Evolutionary conservation across 805 yeast species (phyloP).

Genomic region (Sugiyamaella marilandica): DNA sequence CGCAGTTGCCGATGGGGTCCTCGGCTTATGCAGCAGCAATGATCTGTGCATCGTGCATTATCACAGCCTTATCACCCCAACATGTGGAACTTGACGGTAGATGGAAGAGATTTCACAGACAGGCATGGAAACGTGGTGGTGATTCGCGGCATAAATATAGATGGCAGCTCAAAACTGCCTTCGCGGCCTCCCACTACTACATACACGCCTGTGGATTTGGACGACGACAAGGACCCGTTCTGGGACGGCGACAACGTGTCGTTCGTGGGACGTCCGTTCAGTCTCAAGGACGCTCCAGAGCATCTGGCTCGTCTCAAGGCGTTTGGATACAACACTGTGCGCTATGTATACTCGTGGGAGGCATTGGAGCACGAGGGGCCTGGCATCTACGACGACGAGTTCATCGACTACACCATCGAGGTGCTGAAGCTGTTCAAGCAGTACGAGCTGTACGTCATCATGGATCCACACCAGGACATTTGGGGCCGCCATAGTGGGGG

Average conservation of each 20-base stretch:
- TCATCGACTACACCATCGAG: slow-evolving; percentile 62
- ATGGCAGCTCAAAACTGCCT: slow-evolving; percentile 70
- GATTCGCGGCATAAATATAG: slow-evolving; percentile 77
- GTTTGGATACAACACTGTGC: slow-evolving; percentile 74
- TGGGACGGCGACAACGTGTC: slow-evolving; percentile 67
- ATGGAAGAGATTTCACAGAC: slow-evolving; percentile 55
- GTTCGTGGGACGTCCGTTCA: slow-evolving; percentile 76
- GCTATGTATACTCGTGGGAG: slow-evolving; percentile 87
- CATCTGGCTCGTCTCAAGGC: slow-evolving; percentile 68
- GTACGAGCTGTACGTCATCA: slow-evolving; percentile 68
- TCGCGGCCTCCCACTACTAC: slow-evolving; percentile 43
- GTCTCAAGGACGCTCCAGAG: slow-evolving; percentile 61
- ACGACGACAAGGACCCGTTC: slow-evolving; percentile 34
- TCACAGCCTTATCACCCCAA: neutral
- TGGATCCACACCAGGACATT: slow-evolving; percentile 91
- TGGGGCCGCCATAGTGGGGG: slow-evolving; percentile 94
- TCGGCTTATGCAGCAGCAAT: neutral
- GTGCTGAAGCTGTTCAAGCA: slow-evolving; percentile 53
- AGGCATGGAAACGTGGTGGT: slow-evolving; percentile 51
- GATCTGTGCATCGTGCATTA: neutral
- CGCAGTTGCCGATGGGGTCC: neutral
- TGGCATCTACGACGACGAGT: slow-evolving; percentile 70
- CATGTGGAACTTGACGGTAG: neutral
- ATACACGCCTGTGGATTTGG: slow-evolving; percentile 28
- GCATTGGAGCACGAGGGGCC: slow-evolving; percentile 88